Base-by-base conservation (phyloP, 1,284 basidiomycete species). In the Cryptococcus wingfieldii region DNA sequence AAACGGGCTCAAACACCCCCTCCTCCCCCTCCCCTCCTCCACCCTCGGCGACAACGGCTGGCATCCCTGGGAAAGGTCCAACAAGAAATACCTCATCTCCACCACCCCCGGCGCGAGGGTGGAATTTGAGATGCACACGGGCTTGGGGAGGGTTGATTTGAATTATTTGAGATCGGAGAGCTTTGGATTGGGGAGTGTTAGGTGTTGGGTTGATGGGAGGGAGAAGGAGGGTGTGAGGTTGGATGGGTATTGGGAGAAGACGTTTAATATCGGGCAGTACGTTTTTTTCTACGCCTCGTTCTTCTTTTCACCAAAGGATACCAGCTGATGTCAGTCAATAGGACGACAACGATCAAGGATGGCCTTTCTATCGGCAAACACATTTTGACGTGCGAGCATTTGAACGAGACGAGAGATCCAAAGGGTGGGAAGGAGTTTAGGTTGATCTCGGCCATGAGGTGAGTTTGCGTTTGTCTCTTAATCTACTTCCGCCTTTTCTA, bases 371-470 rank as follows among this genome's bases (percentile, higher is more conserved):
- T 62, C 3, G 74, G 74, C 18, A 41, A 58, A 14, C 69, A 76
- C 54, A 56, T 42, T 1, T 48, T 76, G 2, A 66, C 68, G 12
- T 76, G 74, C 54, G 60, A 68, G 52, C 19, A 74, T n/a, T 43
- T 69, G 18, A 38, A 65, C 10, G 56, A 62, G 19, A 72, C 74
- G 6, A 59, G 56, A 0, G 71, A 76, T 58, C 72, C 71, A 3
- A 59, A 48, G 0, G 71, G 71, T 4, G 68, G 72, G 0, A 60
- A 63, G 31, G 72, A 74, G 46, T 74, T 76, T 48, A 54, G 72
- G 27, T 61, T 74, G 44, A 72, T 74, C 31, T 67, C 69, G 0
- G 61, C 74, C n/a, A 69, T 75, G 65, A 72, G 65, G 67, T 72
- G 51, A 53, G 69, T 64, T 48, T 10, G 1, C 10, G 31, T 34